Evolutionary conservation across 768 basidiomycete species (phyloP).

Genomic region (Saitozyma podzolica): DNA sequence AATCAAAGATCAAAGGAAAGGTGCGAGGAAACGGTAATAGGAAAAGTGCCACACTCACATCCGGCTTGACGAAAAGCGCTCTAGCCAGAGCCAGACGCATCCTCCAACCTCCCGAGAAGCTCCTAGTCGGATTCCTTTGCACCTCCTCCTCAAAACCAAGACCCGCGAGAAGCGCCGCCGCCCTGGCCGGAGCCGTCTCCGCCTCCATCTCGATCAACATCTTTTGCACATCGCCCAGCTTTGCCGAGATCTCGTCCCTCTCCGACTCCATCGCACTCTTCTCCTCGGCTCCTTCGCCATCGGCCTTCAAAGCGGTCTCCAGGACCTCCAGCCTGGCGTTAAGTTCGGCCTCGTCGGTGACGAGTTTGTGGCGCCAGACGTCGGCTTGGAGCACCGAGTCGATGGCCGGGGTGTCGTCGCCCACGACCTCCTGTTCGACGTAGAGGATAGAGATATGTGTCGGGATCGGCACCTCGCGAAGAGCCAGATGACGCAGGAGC

Average conservation of each 20-base stretch:
- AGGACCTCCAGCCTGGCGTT: constrained; percentile 72
- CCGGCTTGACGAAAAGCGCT: constrained; percentile 88
- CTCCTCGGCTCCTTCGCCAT: constrained; percentile 71
- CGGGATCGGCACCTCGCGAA: constrained; percentile 92
- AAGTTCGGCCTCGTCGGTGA: constrained; percentile 77
- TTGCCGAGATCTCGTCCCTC: constrained; percentile 75
- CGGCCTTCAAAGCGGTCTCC: constrained; percentile 63
- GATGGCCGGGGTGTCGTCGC: constrained; percentile 88
- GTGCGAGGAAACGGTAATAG: not conserved
- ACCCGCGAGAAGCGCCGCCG: constrained; percentile 84
- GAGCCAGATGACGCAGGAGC: constrained; percentile 85
- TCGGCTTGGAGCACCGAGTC: constrained; percentile 99
- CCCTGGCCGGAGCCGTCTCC: constrained; percentile 91
- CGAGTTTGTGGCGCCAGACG: constrained; percentile 91
- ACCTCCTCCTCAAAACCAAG: constrained; percentile 88
- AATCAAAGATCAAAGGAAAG: constrained; percentile 6
- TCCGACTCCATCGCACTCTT: constrained; percentile 54
- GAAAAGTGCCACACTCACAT: constrained; percentile 51
- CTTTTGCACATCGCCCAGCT: constrained; percentile 85
- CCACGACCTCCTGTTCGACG: constrained; percentile 97
- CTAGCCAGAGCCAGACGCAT: constrained; percentile 95
- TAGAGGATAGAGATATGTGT: constrained; percentile 94
- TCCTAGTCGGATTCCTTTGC: constrained; percentile 75
- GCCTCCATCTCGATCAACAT: constrained; percentile 97
- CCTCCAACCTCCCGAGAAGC: constrained; percentile 96